A percentile compares a stretch with the other conserved stretches of the same genome.
phyloP scores from a whole-genome alignment of 441 rosid species.

The Syzygium malaccense region DNA sequence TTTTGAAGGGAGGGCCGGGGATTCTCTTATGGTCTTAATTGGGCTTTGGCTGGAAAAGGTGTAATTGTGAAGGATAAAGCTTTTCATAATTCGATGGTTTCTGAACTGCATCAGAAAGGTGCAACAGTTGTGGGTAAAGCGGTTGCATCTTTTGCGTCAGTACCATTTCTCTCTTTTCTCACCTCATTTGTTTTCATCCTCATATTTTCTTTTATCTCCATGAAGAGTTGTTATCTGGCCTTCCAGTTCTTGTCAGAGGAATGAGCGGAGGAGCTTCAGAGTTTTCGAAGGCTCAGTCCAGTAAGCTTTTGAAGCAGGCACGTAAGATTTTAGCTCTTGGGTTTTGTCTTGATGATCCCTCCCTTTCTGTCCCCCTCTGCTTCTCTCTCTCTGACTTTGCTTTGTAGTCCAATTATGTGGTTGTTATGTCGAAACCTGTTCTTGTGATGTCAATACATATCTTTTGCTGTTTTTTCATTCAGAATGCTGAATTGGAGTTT shows the following conservation, averaged over 20 bases:
- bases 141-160: background rate
- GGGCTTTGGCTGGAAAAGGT: slow-evolving; percentile 34
- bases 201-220: background rate
- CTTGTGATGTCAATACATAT: background rate
- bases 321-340: background rate
- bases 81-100: slow-evolving; percentile 21
- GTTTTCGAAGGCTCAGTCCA: slow-evolving; percentile 25
- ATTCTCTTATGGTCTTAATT: slow-evolving; percentile 23
- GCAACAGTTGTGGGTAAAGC: slow-evolving; percentile 21
- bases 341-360: background rate
- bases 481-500: background rate
- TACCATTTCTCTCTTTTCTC: background rate
- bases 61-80: slow-evolving; percentile 26
- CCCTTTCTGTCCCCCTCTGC: background rate
- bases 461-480: background rate
- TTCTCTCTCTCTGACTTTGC: background rate
- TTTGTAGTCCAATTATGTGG: background rate
- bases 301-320: slow-evolving; percentile 33
- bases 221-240: slow-evolving; percentile 20
- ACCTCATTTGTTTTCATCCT: background rate
- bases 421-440: background rate
- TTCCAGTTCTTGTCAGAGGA: slow-evolving; percentile 30
- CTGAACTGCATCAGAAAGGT: slow-evolving; percentile 27
- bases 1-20: slow-evolving; percentile 12
- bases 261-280: slow-evolving; percentile 15